phyloP scores from a whole-genome alignment of 2,329 filamentous ascomycete genomes.

The Microdochium nivale region DNA sequence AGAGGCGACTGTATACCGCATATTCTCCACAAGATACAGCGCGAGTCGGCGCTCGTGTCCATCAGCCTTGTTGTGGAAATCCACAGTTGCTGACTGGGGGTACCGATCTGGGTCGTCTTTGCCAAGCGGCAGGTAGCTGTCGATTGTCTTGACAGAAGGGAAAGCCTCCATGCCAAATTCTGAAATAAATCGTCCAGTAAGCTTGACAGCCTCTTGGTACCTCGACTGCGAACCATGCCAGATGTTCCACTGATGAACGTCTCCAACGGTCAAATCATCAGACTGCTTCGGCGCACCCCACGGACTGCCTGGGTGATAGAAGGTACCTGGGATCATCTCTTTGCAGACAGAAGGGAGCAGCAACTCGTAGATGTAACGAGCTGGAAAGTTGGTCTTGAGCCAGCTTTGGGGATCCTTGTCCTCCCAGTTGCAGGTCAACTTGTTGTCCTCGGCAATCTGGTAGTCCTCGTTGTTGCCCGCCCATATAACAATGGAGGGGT shows the following conservation, averaged over 20 bases:
- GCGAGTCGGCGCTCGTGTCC: slow-evolving; percentile 83
- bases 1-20: slow-evolving; percentile 55
- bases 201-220: slow-evolving; percentile 82
- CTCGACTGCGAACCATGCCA: slow-evolving; percentile 91
- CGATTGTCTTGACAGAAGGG: slow-evolving; percentile 75
- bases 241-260: slow-evolving; percentile 94
- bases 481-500: slow-evolving; percentile 80
- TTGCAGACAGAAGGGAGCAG: slow-evolving; percentile 66
- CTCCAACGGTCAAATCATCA: slow-evolving; percentile 71
- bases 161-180: slow-evolving; percentile 97
- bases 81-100: slow-evolving; percentile 75
- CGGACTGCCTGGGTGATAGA: slow-evolving; percentile 79
- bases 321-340: slow-evolving; percentile 59
- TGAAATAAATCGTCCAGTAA: slow-evolving; percentile 85
- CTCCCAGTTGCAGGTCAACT: slow-evolving; percentile 67
- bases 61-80: slow-evolving; percentile 94
- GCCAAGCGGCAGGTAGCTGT: slow-evolving; percentile 60
- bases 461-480: slow-evolving; percentile 97
- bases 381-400: slow-evolving; percentile 82
- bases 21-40: slow-evolving; percentile 84
- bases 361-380: slow-evolving; percentile 91
- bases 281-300: slow-evolving; percentile 63
- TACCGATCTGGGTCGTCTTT: slow-evolving; percentile 66
- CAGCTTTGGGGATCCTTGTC: slow-evolving; percentile 76
- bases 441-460: slow-evolving; percentile 66